Base-by-base conservation (phyloP, 139 green algal species). In the Yamagishiella unicocca region DNA sequence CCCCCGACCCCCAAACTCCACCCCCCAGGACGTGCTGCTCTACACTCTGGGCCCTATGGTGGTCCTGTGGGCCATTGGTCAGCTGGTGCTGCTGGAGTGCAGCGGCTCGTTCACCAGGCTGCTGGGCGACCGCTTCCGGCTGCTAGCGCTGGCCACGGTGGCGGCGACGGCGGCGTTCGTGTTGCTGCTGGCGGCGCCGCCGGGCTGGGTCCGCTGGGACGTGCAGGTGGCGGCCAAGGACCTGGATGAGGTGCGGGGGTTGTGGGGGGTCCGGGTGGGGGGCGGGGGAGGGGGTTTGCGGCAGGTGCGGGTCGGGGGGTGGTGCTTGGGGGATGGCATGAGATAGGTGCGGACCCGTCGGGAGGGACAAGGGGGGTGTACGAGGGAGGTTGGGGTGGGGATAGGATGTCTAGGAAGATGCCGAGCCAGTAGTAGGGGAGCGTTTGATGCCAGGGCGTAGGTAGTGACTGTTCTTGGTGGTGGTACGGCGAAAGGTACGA, bases 11-110 rank as follows among this genome's bases (percentile, higher is more conserved):
- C 64, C 9, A 25, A 25, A 43, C 64, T 19, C 9, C n/a, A 72
- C 64, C 21, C 29, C 31, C 22, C 77, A 84, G 77, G 77, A 84
- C n/a, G 58, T 74, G 12, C 37, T 84, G 55, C 5, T 84, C 38
- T 84, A 67, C 54, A 38, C 22, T 5, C 54, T 84, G 24, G 62
- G 58, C 4, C 38, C 58, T 0, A 8, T 73, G 55, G 9, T 74
- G 7, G 58, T 74, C 2, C 9, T 42, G 22, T 74, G 55, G 77
- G 55, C 77, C 24, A 40, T 29, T 8, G 9, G 19, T 14, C 78
- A 76, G 78, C 40, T 85, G 78, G 37, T 61, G 61, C 29, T 62
- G 61, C 17, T 75, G 29, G 40, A 85, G 38, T 35, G 27, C 29
- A 54, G 54, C 78, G 78, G 78, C 40, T 64, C 40, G 35, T 31